Evolutionary conservation across 176 grass and related monocot species (phyloP).

Genomic region (Eragrostis nindensis): DNA sequence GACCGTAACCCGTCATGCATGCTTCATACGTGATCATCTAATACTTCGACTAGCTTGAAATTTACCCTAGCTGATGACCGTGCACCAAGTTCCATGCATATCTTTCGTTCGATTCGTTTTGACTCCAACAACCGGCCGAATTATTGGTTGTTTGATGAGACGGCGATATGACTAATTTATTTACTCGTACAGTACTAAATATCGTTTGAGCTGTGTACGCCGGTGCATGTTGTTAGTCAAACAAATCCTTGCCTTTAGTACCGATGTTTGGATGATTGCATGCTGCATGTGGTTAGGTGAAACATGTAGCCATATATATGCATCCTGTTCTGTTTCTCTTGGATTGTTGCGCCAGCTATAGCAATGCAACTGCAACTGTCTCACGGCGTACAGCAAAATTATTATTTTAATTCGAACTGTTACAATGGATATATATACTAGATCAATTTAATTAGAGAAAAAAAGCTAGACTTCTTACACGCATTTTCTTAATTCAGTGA

Average conservation of each 20-base stretch:
- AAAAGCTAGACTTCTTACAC: not conserved
- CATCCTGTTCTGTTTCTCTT: slow-evolving; percentile 17
- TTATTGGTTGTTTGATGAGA: not conserved
- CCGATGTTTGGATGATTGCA: slow-evolving; percentile 11
- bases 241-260: not conserved
- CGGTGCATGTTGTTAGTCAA: not conserved
- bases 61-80: not conserved
- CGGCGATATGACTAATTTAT: not conserved
- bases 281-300: slow-evolving; percentile 29
- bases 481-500: too few species aligned
- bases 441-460: not conserved
- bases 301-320: not conserved
- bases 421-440: too few species aligned
- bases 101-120: too few species aligned
- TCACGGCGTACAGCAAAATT: too few species aligned
- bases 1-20: too few species aligned
- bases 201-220: not conserved
- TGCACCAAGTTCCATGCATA: too few species aligned
- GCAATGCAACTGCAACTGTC: not conserved
- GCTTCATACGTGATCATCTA: too few species aligned
- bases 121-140: too few species aligned
- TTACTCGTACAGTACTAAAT: not conserved
- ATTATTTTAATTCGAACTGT: too few species aligned
- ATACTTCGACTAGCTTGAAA: too few species aligned
- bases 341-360: not conserved